These are phyloP conservation scores for Cryptococcus sp. DNA, from an alignment of 1,284 basidiomycete genomes.

Conservation along the genomic window DNA sequence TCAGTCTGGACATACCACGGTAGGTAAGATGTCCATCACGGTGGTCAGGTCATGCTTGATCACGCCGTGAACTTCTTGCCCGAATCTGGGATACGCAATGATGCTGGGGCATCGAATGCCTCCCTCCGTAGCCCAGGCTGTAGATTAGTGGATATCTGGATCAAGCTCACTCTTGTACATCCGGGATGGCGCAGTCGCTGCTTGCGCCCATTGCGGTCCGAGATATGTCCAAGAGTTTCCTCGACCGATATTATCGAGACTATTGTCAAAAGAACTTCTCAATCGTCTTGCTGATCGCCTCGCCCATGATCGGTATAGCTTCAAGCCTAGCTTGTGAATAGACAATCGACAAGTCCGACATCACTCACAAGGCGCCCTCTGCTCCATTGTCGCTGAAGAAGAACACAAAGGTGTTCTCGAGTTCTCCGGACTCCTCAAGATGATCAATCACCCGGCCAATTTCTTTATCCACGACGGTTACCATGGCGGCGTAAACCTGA, in stretches of 20 bases:
- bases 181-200: conserved; percentile 31
- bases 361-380: conserved; percentile 31
- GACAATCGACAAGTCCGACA: neutral
- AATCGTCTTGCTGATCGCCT: conserved; percentile 2
- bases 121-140: conserved; percentile 30
- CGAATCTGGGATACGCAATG: conserved; percentile 14
- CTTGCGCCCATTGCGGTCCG: conserved; percentile 32
- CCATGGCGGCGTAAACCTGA: conserved; percentile 38
- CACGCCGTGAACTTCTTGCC: neutral
- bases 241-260: conserved; percentile 15
- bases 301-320: conserved; percentile 13
- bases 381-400: conserved; percentile 42
- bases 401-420: conserved; percentile 40
- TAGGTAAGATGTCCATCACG: conserved; percentile 42
- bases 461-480: conserved; percentile 34
- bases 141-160: neutral
- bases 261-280: conserved; percentile 18
- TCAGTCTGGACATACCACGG: conserved; percentile 16
- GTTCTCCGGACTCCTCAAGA: conserved; percentile 17
- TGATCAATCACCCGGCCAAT: conserved; percentile 28
- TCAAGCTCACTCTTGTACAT: conserved; percentile 27
- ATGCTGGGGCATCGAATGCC: conserved; percentile 33
- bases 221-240: conserved; percentile 18
- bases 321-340: conserved; percentile 7
- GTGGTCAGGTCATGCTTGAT: conserved; percentile 29